phyloP scores from a whole-genome alignment of 108 stramenopile genomes.

The Schizochytrium sp. region DNA sequence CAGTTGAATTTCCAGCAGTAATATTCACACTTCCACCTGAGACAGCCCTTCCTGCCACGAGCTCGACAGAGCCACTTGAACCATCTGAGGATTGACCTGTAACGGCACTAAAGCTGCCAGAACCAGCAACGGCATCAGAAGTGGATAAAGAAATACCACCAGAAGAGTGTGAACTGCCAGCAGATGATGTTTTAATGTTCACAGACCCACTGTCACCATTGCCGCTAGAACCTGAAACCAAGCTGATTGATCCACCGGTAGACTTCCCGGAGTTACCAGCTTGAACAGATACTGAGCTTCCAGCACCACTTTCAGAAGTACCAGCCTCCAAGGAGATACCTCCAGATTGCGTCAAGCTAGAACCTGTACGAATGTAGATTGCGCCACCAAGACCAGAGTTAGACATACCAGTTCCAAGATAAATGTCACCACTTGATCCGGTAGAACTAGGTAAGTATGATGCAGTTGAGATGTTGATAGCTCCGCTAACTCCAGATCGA shows the following conservation, averaged over 20 bases:
- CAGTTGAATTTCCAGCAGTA: constrained; percentile 43
- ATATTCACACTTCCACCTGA: neutral
- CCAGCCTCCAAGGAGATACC: neutral
- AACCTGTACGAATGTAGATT: neutral
- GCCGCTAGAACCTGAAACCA: neutral
- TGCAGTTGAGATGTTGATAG: constrained; percentile 65
- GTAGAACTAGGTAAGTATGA: constrained; percentile 31
- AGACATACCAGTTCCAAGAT: neutral
- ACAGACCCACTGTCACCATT: neutral
- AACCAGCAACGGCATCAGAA: neutral
- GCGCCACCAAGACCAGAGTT: constrained; percentile 48
- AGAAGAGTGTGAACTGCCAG: neutral
- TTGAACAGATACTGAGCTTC: neutral
- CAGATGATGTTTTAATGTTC: neutral
- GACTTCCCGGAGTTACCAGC: neutral
- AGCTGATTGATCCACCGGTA: neutral
- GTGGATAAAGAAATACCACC: constrained; percentile 20
- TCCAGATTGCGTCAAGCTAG: neutral
- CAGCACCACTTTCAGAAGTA: neutral
- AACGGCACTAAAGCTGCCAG: neutral
- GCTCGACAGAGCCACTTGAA: neutral
- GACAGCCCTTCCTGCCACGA: neutral
- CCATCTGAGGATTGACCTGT: neutral
- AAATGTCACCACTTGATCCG: constrained; percentile 54
- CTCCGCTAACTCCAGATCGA: constrained; percentile 61